A percentile compares a stretch with the other conserved stretches of the same genome.
Conservation (phyloP, 768 basidiomycete species). For the Dictyophora rubrovolvata region DNA sequence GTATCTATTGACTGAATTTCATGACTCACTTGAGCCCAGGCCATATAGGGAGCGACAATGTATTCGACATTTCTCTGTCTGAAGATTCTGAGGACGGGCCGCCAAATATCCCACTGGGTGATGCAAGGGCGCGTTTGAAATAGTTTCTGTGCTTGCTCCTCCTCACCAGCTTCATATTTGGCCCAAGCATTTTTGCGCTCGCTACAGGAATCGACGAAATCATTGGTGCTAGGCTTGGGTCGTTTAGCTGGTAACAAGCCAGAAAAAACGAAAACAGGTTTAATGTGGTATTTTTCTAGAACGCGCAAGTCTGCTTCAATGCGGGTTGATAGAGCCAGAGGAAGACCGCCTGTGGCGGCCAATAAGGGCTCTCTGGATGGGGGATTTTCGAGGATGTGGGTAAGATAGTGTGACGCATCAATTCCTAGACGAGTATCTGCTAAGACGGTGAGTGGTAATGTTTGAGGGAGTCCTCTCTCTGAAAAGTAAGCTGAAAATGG, state of each 20-base stretch:
- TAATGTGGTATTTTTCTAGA: constrained; percentile 87
- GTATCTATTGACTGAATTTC: background rate
- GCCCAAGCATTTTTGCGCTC: constrained; percentile 83
- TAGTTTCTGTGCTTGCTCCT: constrained; percentile 76
- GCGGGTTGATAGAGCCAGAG: constrained; percentile 74
- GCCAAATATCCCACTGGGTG: constrained; percentile 86
- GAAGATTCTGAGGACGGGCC: constrained; percentile 85
- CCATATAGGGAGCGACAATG: constrained; percentile 88
- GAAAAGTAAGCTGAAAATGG: constrained; percentile 56
- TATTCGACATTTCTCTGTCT: constrained; percentile 94
- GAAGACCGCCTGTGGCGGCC: constrained; percentile 90
- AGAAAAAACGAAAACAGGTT: constrained; percentile 97
- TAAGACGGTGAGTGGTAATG: constrained; percentile 68
- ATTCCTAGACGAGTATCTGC: constrained; percentile 93
- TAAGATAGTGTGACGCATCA: constrained; percentile 87
- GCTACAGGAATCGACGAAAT: constrained; percentile 52
- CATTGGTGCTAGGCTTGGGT: constrained; percentile 40
- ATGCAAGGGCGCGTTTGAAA: constrained; percentile 68
- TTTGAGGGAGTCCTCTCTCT: constrained; percentile 83
- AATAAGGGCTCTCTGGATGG: constrained; percentile 82
- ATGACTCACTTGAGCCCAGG: constrained; percentile 84
- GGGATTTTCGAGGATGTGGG: constrained; percentile 63
- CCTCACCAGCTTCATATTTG: constrained; percentile 86
- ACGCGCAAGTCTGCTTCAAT: constrained; percentile 87
- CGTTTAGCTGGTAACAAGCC: constrained; percentile 75